Evolutionary conservation across 495 filamentous ascomycete genomes (phyloP), one percentile per base, ranked within the genome.

Genomic region (Xylaria palmicola): DNA sequence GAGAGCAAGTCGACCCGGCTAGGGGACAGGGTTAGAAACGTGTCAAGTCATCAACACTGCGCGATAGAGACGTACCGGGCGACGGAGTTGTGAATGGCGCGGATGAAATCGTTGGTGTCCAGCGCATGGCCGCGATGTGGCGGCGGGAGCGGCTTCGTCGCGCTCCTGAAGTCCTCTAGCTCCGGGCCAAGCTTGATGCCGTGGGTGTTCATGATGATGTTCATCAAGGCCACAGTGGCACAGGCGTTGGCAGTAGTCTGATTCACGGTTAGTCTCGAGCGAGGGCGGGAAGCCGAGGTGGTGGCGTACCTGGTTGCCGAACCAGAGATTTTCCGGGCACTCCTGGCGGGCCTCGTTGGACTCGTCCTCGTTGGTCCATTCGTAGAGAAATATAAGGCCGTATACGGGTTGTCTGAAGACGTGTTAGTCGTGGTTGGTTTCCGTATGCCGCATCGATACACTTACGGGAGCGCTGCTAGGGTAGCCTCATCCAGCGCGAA

Each of bases 151-250:
- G 76, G 74, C 63, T 73, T 77, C 0, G 91, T 92, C 59, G 87
- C 86, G 1, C 86, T 75, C 65, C 88, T 92, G 72, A 97, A 94
- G 32, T 77, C 69, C 20, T 75, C 68, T 1, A 97, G 80, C 63
- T 86, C 78, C 15, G 84, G 74, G 4, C 91, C 91, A 5, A 97
- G 77, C 12, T 82, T 73, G 9, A 92, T 74, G 1, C 56, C 67
- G 8, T 41, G 74, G 20, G 88, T 80, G 67, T 97, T 98, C 81
- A 95, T 93, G 66, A 97, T 79, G 55, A 96, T 94, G 56, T 97
- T 97, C 24, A 97, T 75, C 50, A 97, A 73, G 3, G 94, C 93
- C 19, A 96, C 84, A 27, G 90, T 93, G 15, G 91, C 93, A 73
- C 94, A 98, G 13, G 90, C 86, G 75, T 94, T 94, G 27, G 83